Base-by-base conservation (phyloP, 2,329 filamentous ascomycete genomes). In the Talaromyces amestolkiae region DNA sequence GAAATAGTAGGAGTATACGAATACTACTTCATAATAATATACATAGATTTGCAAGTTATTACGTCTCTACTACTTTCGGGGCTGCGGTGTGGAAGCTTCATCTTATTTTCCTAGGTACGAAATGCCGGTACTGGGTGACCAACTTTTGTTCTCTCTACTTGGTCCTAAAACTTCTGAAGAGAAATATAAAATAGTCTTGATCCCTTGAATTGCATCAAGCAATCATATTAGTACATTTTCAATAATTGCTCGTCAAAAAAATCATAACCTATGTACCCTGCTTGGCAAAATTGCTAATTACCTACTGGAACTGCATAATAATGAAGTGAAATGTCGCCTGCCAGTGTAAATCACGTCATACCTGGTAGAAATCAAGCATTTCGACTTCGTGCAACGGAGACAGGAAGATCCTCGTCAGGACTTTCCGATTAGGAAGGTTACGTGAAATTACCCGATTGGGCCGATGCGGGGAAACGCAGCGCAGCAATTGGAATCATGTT, bases 361-460 rank as follows among this genome's bases (percentile, higher is more conserved):
- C 6, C 13, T 17, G 24, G 19, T 22, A 47, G 11, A 47, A 17
- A 27, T 17, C 17, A 51, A 51, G 47, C 47, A 51, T 15, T 53
- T 13, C 17, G 3, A 33, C 17, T 3, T 33, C 17, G 15, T 33
- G 17, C 15, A 53, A 33, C 27, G 7, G 49, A n/a, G 24, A 33
- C 10, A 31, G 13, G 24, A 33, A 15, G 33, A 61, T 45, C 63
- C 58, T 41, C 41, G 27, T 17, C 27, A 39, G 47, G 31, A 4
- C 19, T 49, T 49, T 43, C 43, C 17, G 27, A 58, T 24, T 45
- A 65, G 58, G 64, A 65, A 65, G 43, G 22, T 47, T 13, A 19
- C n/a, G 17, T 47, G n/a, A 43, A 63, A 47, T 63, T 56, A 45
- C 49, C 61, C 45, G 51, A 63, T 58, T 47, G 53, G 49, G 61